A percentile compares a stretch with the other conserved stretches of the same genome.
Conservation (phyloP, 192 early-diverging fungal genomes). For the Podila epigama region DNA sequence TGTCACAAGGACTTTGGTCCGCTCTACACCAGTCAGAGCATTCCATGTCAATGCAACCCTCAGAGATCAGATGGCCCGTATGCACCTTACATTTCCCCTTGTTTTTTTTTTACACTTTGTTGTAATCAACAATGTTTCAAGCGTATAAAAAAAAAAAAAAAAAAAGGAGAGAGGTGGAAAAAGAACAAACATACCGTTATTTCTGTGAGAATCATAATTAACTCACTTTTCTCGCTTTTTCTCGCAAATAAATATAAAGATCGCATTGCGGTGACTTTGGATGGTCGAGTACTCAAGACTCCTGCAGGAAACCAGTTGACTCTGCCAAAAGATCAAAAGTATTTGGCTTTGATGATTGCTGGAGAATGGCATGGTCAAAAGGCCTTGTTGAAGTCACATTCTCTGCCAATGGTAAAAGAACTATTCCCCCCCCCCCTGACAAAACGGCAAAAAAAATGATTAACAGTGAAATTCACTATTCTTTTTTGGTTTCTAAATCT, state of each 20-base stretch:
- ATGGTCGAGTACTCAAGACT: conserved; percentile 83
- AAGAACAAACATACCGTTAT: neutral
- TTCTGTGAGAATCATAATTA: conserved; percentile 2
- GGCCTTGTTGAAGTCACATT: conserved; percentile 78
- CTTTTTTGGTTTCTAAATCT: neutral
- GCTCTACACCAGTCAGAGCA: conserved; percentile 2
- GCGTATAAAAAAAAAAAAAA: too few species aligned
- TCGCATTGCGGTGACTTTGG: conserved; percentile 67
- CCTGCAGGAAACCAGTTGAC: conserved; percentile 76
- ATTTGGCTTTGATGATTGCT: conserved; percentile 84
- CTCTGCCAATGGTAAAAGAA: conserved; percentile 82
- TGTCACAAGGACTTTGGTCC: conserved; percentile 16
- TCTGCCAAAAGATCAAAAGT: conserved; percentile 61
- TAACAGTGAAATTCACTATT: neutral
- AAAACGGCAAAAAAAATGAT: too few species aligned
- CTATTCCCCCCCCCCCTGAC: too few species aligned
- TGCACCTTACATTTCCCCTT: neutral
- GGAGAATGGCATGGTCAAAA: conserved; percentile 95
- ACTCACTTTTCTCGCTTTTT: neutral
- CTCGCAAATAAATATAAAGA: conserved; percentile 17
- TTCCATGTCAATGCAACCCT: conserved; percentile 36
- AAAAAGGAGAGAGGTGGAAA: too few species aligned
- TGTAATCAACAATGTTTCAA: neutral
- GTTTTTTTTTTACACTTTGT: neutral
- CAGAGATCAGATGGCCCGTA: conserved; percentile 37